Evolutionary conservation across 768 basidiomycete species (phyloP), one percentile per base, ranked within the genome.

Genomic region (Xerocomus potaroensis): DNA sequence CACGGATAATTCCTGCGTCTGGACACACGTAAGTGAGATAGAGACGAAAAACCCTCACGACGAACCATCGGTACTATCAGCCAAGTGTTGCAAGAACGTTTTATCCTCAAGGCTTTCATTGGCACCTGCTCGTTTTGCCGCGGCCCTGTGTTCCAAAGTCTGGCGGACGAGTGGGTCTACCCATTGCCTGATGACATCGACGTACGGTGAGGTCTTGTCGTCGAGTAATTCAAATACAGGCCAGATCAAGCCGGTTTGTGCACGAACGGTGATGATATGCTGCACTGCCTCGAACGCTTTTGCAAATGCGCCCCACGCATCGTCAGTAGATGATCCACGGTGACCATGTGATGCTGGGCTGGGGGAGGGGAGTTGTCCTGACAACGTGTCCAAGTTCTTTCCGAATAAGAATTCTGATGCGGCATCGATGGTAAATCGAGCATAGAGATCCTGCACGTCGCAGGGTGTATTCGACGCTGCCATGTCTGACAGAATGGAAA

Each of bases 391-490:
- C 46, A 86, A 55, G 57, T 80, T 82, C 45, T 72, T 69, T 8
- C 84, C 85, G 48, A 89, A 86, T 30, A 88, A 69, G 58, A 85
- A 87, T 48, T 85, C 83, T 6, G 83, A 83, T 1, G 84, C 81
- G 0, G 83, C 72, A 59, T 88, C 86, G 32, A 87, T 71, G 11
- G 83, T 77, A 60, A 87, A 84, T 8, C 84, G 77, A 15, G 77
- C 65, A 54, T 74, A 85, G 3, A 87, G 70, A 56, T 87, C 86
- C 60, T 88, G 82, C 1, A 75, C 78, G 49, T 87, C 84, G 55
- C 76, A 74, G 3, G 82, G 71, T 46, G 69, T 63, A 35, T 67
- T 54, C 1, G 65, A 50, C 15, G 67, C 51, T 18, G 72, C 64
- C 14, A 72, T 56, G 8, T 68, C 54, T 12, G 75, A 72, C n/a